phyloP scores from a whole-genome alignment of 352 stramenopile genomes.

The Globisporangium camurandrum region DNA sequence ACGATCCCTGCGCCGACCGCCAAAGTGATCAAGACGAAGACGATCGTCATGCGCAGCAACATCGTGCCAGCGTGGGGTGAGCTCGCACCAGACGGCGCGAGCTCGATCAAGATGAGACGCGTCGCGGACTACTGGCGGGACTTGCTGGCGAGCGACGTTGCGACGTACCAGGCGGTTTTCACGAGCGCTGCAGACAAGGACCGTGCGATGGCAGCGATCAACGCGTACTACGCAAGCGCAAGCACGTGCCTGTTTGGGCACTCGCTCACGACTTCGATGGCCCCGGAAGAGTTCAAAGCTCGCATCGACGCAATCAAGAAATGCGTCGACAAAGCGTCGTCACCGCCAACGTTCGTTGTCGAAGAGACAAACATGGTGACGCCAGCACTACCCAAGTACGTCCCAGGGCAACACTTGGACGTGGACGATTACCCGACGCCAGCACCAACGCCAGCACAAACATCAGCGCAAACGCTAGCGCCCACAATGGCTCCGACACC shows the following conservation, averaged over 20 bases:
- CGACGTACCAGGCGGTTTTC: neutral
- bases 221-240: conserved; percentile 2
- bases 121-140: conserved; percentile 2
- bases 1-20: neutral
- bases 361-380: conserved; percentile 1
- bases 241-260: neutral
- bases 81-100: neutral
- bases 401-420: conserved; percentile 3
- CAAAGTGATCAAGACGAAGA: conserved; percentile 3
- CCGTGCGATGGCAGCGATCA: neutral
- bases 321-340: neutral
- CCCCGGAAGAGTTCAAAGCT: neutral
- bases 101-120: conserved; percentile 1
- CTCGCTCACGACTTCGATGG: neutral
- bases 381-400: conserved; percentile 1
- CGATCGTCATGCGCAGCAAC: conserved; percentile 1
- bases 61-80: conserved; percentile 2
- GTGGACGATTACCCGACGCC: neutral
- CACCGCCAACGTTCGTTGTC: conserved; percentile 4
- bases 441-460: neutral
- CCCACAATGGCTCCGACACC: neutral
- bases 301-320: neutral
- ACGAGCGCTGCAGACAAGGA: neutral
- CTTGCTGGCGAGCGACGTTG: neutral
- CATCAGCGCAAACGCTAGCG: neutral